Base-by-base conservation (phyloP, 208 protist genomes). In the Acanthamoeba royreba region DNA sequence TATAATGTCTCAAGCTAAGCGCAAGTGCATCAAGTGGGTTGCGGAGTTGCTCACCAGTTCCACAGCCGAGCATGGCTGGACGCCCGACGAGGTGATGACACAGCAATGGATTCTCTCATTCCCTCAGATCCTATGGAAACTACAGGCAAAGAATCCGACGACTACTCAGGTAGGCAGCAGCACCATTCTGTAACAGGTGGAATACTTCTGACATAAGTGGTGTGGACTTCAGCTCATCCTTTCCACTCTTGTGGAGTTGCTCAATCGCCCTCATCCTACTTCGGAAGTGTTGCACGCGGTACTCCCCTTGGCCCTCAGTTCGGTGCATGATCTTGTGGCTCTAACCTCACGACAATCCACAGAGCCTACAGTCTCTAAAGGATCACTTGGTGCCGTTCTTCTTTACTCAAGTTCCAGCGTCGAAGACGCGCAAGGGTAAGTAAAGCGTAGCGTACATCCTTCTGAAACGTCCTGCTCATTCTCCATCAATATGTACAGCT, bases 41-140 rank as follows among this genome's bases (percentile, higher is more conserved):
- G 83, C 47, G 52, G 15, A 38, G 83, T 35, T 90, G 46, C 83
- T 90, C 52, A 69, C 52, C 52, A 90, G 49, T 22, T 52, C 83
- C 31, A 45, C 74, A 17, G 43, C 47, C 0, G n/a, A 22, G 5
- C 74, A 33, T 22, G 74, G 74, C 43, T 90, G 46, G 46, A 45
- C 83, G 40, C 83, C 83, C 33, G 35, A 72, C 31, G 2, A 45
- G 35, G 45, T 35, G 25, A 72, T 90, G 83, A 90, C 52, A 11
- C 46, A 90, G 83, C 83, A 90, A 42, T 90, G 83, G 83, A 43
- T 90, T 15, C 49, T 90, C 52, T 90, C 83, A 13, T 90, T 90
- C 53, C 83, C 83, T 2, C 28, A 90, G 52, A 61, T 90, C 83
- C 49, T 90, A 22, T 90, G 83, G 83, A 90, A 90, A 42, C 53